Evolutionary conservation across 1,284 basidiomycete species (phyloP), one percentile per base, ranked within the genome.

Genomic region (Pascua sp.): DNA sequence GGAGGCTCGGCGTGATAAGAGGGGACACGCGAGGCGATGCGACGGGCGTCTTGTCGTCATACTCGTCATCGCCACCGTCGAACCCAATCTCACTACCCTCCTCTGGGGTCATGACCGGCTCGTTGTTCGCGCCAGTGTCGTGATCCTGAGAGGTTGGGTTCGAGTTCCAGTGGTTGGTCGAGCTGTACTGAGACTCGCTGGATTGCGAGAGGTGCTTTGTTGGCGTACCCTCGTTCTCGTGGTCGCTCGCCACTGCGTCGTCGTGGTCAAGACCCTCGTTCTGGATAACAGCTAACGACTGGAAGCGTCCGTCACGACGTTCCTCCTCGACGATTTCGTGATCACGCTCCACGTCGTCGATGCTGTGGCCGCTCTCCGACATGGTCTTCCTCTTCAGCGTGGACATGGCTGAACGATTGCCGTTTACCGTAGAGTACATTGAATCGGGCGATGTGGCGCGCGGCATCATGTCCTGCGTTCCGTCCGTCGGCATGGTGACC

Each of bases 271-370:
- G 24, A 32, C 24, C 24, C 24, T 32, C 24, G 24, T 66, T 58
- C 49, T 62, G 53, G 36, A 76, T 69, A 10, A 61, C 66, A 7
- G 72, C 71, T 10, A 77, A 56, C n/a, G 66, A 67, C 56, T 64
- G 62, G 53, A 69, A 67, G 37, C 72, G 65, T 4, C 72, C 76
- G 42, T 67, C 63, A 0, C 71, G 67, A 0, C 71, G 58, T 39
- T 64, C 50, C 13, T 67, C 69, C 50, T 72, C 75, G 4, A 67
- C 45, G 10, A 9, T 24, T 10, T 38, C 12, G 40, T 40, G 49
- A 43, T 62, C 51, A 47, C 60, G 54, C 43, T 74, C 69, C 42
- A 62, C 61, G 11, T 68, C 63, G 37, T 61, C 56, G 39, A 61
- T 56, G 9, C 61, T 62, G 37, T 59, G 47, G 2, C 52, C 56